phyloP scores from a whole-genome alignment of 805 yeast species.

The Candida multigemmis region DNA sequence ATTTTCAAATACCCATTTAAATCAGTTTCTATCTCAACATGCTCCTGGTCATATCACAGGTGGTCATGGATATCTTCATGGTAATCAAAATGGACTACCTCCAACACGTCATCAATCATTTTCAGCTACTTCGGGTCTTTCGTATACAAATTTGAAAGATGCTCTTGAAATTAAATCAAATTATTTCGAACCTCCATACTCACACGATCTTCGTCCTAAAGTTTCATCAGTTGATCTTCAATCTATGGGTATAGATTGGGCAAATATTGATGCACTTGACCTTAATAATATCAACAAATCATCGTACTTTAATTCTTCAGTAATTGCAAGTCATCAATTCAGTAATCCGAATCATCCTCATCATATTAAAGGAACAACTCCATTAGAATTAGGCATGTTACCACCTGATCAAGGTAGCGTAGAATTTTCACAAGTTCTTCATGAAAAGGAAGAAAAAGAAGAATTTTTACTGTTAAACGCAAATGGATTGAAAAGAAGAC shows the following conservation, averaged over 20 bases:
- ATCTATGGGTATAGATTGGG: slow-evolving; percentile 23
- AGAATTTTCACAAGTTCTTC: slow-evolving; percentile 4
- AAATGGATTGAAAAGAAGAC: slow-evolving; percentile 2
- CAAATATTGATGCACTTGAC: slow-evolving; percentile 18
- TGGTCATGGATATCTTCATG: no score
- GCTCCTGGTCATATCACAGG: no score
- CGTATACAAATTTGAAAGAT: slow-evolving; percentile 49
- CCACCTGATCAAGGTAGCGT: slow-evolving; percentile 9
- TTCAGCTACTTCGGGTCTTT: slow-evolving; percentile 52
- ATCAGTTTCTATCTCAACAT: no score
- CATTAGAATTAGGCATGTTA: slow-evolving; percentile 19
- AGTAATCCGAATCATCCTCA: slow-evolving; percentile 29
- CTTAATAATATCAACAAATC: slow-evolving; percentile 8
- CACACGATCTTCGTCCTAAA: slow-evolving; percentile 3
- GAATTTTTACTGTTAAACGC: slow-evolving; percentile 1
- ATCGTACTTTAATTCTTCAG: background rate
- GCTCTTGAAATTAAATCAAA: slow-evolving; percentile 23
- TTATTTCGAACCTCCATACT: slow-evolving; percentile 19
- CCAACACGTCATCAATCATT: slow-evolving; percentile 58
- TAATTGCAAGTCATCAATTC: slow-evolving; percentile 16
- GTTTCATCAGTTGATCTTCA: slow-evolving; percentile 25
- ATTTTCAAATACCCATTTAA: slow-evolving; percentile 4
- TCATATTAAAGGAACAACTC: slow-evolving; percentile 31
- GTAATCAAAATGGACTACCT: no score
- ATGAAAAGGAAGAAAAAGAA: slow-evolving; percentile 4